These are phyloP conservation scores for Coriaria nepalensis DNA, from an alignment of 306 rosid genomes.

Conservation along the genomic window DNA sequence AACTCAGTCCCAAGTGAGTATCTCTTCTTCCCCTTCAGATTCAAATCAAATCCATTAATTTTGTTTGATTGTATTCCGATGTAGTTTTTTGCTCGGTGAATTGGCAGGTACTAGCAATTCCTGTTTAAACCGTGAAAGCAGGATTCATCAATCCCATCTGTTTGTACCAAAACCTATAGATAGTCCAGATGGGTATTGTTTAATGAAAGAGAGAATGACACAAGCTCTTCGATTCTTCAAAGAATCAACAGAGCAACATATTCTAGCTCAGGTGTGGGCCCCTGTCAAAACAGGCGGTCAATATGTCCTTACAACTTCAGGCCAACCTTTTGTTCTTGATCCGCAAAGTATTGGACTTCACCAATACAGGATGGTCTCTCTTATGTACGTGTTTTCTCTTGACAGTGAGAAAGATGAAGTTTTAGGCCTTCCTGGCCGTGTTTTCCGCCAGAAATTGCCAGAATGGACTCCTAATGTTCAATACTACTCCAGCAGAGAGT, in stretches of 20 bases:
- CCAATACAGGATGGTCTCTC: constrained; percentile 56
- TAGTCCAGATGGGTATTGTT: constrained; percentile 28
- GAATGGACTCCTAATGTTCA: constrained; percentile 90
- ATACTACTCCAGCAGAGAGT: constrained; percentile 56
- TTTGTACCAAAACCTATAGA: constrained; percentile 23
- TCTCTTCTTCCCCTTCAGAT: background rate
- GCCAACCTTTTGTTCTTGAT: constrained; percentile 71
- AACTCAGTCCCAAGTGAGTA: constrained; percentile 41
- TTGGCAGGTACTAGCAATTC: constrained; percentile 40
- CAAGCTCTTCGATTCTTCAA: constrained; percentile 66
- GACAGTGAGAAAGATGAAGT: constrained; percentile 45
- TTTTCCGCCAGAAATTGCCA: constrained; percentile 50
- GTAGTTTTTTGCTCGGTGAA: constrained; percentile 8
- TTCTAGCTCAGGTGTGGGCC: constrained; percentile 77
- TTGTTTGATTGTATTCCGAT: background rate
- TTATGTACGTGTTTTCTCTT: constrained; percentile 43
- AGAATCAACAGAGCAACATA: constrained; percentile 45
- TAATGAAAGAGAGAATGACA: constrained; percentile 60
- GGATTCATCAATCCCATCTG: constrained; percentile 19
- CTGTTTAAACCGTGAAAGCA: constrained; percentile 19
- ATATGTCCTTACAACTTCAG: constrained; percentile 55
- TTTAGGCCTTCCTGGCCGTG: constrained; percentile 66
- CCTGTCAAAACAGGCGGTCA: constrained; percentile 45
- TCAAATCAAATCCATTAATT: constrained; percentile 7
- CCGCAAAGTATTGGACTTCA: constrained; percentile 51